phyloP scores from a whole-genome alignment of 192 early-diverging fungal genomes.

The Coemansia sp. region DNA sequence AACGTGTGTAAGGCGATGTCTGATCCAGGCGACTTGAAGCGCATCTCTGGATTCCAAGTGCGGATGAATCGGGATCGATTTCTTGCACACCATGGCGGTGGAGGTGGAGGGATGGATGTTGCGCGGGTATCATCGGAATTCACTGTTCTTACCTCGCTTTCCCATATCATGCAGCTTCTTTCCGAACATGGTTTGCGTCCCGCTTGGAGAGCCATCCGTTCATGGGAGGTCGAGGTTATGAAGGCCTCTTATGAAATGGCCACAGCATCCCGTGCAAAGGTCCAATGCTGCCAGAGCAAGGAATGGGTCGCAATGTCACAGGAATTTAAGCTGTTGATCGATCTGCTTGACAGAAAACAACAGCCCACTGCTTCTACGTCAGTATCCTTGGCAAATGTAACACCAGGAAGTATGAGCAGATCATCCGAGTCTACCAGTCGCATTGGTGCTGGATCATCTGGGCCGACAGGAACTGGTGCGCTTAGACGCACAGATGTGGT shows the following conservation, averaged over 20 bases:
- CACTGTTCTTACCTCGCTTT: constrained; percentile 56
- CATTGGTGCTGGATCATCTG: background rate
- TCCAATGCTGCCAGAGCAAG: constrained; percentile 47
- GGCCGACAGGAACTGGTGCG: background rate
- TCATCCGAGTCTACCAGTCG: background rate
- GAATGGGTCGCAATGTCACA: constrained; percentile 38
- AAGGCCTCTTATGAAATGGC: constrained; percentile 30
- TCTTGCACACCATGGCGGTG: constrained; percentile 10
- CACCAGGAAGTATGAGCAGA: background rate
- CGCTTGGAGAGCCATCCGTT: constrained; percentile 36
- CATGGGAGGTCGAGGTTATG: constrained; percentile 39
- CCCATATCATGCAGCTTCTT: constrained; percentile 53
- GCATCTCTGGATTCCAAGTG: constrained; percentile 33
- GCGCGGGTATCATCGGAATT: constrained; percentile 55
- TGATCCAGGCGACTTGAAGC: constrained; percentile 29
- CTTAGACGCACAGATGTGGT: constrained; percentile 37
- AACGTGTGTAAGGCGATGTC: constrained; percentile 42
- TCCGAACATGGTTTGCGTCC: constrained; percentile 52
- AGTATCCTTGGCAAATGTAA: background rate
- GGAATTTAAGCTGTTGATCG: constrained; percentile 31
- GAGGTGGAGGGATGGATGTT: constrained; percentile 16
- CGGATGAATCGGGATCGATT: constrained; percentile 45
- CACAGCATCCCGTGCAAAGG: constrained; percentile 40
- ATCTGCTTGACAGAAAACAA: constrained; percentile 23
- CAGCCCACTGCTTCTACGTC: background rate